Base-by-base conservation (phyloP, 1,139 yeast species). In the Meyerozyma sp. region DNA sequence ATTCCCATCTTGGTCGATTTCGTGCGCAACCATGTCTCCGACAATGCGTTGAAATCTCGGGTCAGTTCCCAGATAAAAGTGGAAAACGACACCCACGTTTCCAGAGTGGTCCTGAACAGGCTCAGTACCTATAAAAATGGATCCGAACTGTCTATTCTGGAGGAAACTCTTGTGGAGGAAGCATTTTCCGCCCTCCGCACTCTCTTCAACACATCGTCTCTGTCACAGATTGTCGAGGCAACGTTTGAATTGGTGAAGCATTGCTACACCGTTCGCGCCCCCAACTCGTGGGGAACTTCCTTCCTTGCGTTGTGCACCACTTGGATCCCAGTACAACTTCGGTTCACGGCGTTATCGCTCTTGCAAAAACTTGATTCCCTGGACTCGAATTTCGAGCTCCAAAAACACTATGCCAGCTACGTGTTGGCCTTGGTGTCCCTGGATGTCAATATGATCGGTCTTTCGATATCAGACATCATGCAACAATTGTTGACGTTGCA, bases 311-410 rank as follows among this genome's bases (percentile, higher is more conserved):
- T 81, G 50, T 77, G 88, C 46, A 80, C 89, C 9, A 77, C 80
- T 39, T 89, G 93, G 81, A 79, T 89, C 7, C 98, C 96, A 0
- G 95, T 93, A 14, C 97, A 90, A 57, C 68, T 89, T 48, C 71
- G 98, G 50, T 91, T 88, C 60, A 68, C 84, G 36, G 77, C 87
- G 5, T 70, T 87, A 42, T 68, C 79, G 11, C 58, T 78, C 36
- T 63, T 78, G 27, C 44, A 61, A 3, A 60, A 61, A 18, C 62
- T 77, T 43, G 47, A 52, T 8, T 41, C 48, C 3, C 45, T 61
- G 4, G 50, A 68, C 14, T 57, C 62, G 10, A 54, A 58, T 26
- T 58, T 63, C 39, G 58, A 57, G 18, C 53, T 65, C n/a, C 82
- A 84, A 54, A 62, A 71, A 8, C 70, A 70, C 36, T 67, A 79